These are phyloP conservation scores for Colletotrichum eleusines DNA, from an alignment of 2,329 filamentous ascomycete genomes.

Conservation along the genomic window DNA sequence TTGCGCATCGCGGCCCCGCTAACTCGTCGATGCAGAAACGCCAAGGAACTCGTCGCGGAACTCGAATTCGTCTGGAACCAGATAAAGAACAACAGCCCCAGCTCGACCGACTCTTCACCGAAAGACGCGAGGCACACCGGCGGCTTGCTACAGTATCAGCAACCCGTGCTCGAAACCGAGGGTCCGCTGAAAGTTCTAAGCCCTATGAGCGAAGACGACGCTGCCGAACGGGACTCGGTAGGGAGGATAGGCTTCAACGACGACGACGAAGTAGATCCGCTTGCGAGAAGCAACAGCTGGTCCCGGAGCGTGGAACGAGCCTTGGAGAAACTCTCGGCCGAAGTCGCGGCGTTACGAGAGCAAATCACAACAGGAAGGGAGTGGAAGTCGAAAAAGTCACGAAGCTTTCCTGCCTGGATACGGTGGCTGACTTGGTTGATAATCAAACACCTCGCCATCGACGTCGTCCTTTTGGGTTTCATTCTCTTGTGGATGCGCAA, in stretches of 20 bases:
- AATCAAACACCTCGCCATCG: conserved; percentile 79
- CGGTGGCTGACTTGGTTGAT: conserved; percentile 77
- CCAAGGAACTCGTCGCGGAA: conserved; percentile 88
- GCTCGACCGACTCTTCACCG: conserved; percentile 70
- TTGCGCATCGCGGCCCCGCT: conserved; percentile 21
- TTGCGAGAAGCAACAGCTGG: conserved; percentile 71
- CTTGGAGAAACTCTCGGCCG: conserved; percentile 89
- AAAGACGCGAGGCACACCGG: conserved; percentile 55
- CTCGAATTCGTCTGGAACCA: conserved; percentile 99
- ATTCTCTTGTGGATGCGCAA: conserved; percentile 79
- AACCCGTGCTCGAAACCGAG: conserved; percentile 62
- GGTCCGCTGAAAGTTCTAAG: conserved; percentile 78
- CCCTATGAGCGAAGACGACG: conserved; percentile 88
- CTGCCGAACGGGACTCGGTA: conserved; percentile 69
- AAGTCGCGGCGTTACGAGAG: conserved; percentile 91
- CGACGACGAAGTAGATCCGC: conserved; percentile 58
- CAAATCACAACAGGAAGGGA: conserved; percentile 85
- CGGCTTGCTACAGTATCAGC: conserved; percentile 59
- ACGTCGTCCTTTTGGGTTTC: conserved; percentile 74
- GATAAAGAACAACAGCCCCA: conserved; percentile 86
- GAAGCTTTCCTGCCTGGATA: conserved; percentile 76
- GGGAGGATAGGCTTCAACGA: conserved; percentile 58
- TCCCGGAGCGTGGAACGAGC: conserved; percentile 85
- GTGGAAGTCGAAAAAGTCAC: conserved; percentile 74
- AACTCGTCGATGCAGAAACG: conserved; percentile 66